Evolutionary conservation across 2,329 filamentous ascomycete species (phyloP).

Genomic region (Penicillium sp.): DNA sequence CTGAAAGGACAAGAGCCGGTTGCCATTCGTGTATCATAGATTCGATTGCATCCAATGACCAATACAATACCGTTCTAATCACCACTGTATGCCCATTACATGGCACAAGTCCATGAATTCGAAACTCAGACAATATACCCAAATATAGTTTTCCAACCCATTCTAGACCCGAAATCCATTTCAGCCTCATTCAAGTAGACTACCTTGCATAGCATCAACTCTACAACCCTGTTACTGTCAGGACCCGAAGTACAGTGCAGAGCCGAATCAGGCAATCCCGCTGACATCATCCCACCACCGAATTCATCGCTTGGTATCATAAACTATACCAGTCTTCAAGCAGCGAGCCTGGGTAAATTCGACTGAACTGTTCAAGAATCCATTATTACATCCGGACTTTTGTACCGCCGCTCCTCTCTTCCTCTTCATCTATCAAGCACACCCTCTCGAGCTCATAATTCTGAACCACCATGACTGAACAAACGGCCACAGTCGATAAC

Average conservation of each 20-base stretch:
- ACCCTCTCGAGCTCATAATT: neutral
- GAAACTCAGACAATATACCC: neutral
- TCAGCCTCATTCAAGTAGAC: neutral
- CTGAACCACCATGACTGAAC: conserved; percentile 13
- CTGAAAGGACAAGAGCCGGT: conserved; percentile 16
- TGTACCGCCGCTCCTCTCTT: neutral
- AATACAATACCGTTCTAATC: conserved; percentile 27
- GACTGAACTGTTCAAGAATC: too few relatives aligned
- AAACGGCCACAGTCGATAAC: conserved; percentile 4
- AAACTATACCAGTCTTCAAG: too few relatives aligned
- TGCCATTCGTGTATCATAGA: conserved; percentile 37
- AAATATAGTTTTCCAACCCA: neutral
- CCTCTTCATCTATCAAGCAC: neutral
- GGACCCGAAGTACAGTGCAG: conserved; percentile 16
- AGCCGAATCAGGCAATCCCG: conserved; percentile 15
- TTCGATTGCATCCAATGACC: conserved; percentile 29
- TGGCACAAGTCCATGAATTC: neutral
- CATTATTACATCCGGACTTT: too few relatives aligned
- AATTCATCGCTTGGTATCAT: neutral
- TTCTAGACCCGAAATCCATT: neutral
- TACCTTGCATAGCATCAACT: neutral
- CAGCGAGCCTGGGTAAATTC: too few relatives aligned
- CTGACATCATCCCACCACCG: conserved; percentile 30
- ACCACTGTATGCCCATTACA: neutral
- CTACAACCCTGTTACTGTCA: neutral